Evolutionary conservation across 2,329 filamentous ascomycete genomes (phyloP), one percentile per base, ranked within the genome.

Genomic region (Colletotrichum coccodes): DNA sequence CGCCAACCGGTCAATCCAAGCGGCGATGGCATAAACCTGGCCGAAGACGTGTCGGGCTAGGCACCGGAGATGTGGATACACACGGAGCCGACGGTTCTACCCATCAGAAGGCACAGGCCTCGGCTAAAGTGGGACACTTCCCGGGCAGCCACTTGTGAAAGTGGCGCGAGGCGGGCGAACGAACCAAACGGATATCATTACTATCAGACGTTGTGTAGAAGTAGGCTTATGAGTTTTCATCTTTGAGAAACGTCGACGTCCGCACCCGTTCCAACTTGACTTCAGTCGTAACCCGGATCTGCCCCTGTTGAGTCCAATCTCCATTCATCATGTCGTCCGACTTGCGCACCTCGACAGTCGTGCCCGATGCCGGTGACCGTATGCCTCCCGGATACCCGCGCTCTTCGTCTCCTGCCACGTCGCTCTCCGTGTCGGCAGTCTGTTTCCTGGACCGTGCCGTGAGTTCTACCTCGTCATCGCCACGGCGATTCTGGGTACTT

Each of bases 391-490:
- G 28, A n/a, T 60, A 49, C 1, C 66, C 66, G 32, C 56, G 66
- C 56, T 66, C 66, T 42, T 66, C 66, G 21, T 66, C 66, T 14
- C 49, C 56, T 4, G 32, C 5, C 42, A 26, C 14, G 2, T 49
- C 49, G 6, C 49, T 66, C 2, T 56, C 56, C 21, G 49, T 21
- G 4, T 69, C 49, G 5, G 44, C 16, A 2, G 30, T 56, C 14
- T 56, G 38, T 21, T 65, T 66, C 26, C 16, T 34, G 28, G 62
- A 66, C 14, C 62, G 54, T 3, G 54, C 56, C 8, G 66, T 69
- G 40, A 69, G 62, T 14, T 66, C 66, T n/a, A 69, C 23, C 28
- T 69, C 61, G 21, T 69, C 66, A 6, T 66, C 61, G 28, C 38
- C 40, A 14, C 47, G 46, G 42, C 40, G 34, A 3, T 18, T 32